Conservation (phyloP, 2,329 filamentous ascomycete species). For the Ascochyta viciae-villosae region DNA sequence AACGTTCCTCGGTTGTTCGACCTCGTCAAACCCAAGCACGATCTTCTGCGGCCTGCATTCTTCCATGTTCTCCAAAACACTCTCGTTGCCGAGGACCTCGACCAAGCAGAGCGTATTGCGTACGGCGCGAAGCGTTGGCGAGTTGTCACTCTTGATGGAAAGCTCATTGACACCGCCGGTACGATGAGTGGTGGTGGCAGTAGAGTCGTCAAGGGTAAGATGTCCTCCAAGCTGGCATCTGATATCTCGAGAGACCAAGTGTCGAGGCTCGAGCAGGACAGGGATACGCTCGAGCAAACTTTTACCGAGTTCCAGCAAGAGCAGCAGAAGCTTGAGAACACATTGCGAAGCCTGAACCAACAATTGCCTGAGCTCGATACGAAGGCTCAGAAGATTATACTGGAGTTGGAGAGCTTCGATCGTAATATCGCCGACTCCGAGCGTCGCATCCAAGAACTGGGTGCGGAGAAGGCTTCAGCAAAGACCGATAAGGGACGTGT, state of each 20-base stretch:
- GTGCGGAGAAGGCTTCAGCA: slow-evolving; percentile 79
- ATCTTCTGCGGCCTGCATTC: slow-evolving; percentile 87
- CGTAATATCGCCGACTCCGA: slow-evolving; percentile 85
- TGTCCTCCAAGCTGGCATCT: slow-evolving; percentile 94
- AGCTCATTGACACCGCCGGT: slow-evolving; percentile 96
- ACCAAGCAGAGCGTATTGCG: slow-evolving; percentile 96
- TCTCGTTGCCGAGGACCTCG: slow-evolving; percentile 86
- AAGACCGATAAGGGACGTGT: slow-evolving; percentile 80
- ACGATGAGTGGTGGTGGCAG: slow-evolving; percentile 98
- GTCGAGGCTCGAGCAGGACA: slow-evolving; percentile 81
- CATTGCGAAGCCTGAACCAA: slow-evolving; percentile 74
- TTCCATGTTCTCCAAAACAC: slow-evolving; percentile 96
- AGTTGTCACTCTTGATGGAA: slow-evolving; percentile 92
- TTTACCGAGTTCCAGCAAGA: slow-evolving; percentile 86
- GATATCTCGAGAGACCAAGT: slow-evolving; percentile 91
- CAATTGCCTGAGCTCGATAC: slow-evolving; percentile 87
- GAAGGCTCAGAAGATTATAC: slow-evolving; percentile 84
- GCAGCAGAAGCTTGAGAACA: slow-evolving; percentile 78
- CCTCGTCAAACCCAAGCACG: slow-evolving; percentile 85
- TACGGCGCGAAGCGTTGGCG: slow-evolving; percentile 94
- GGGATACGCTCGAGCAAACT: slow-evolving; percentile 81
- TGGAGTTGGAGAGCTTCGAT: slow-evolving; percentile 87
- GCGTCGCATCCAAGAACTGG: slow-evolving; percentile 83
- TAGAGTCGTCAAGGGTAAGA: slow-evolving; percentile 86
- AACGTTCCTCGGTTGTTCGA: slow-evolving; percentile 93